Percentiles rank a stretch among this genome's conserved stretches.
Conservation (phyloP, 225 moss, liverwort and hornwort species). For the Rhytidiadelphus loreus region DNA sequence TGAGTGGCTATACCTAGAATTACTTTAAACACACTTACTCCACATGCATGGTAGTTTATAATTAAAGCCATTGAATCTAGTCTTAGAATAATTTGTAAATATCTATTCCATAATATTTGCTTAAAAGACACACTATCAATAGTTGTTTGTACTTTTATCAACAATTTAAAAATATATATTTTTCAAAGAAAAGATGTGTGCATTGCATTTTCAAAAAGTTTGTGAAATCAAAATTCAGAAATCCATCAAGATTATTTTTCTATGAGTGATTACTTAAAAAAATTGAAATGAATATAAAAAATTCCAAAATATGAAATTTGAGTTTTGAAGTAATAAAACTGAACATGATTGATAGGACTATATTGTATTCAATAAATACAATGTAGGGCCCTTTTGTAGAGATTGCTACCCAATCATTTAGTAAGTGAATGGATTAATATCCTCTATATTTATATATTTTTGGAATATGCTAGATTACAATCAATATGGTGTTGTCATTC, state of each 20-base stretch:
- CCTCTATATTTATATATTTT: fast-evolving
- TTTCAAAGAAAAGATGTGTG: neutral
- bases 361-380: neutral
- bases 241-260: neutral
- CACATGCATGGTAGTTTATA: fast-evolving
- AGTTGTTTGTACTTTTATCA: neutral
- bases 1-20: fast-evolving
- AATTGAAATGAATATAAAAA: neutral
- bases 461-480: neutral
- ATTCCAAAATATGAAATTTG: neutral
- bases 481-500: fast-evolving
- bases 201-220: fast-evolving
- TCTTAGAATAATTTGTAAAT: neutral
- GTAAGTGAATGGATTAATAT: neutral
- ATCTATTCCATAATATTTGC: neutral
- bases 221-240: neutral
- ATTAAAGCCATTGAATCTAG: neutral
- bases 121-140: neutral
- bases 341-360: too few species aligned
- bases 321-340: fast-evolving
- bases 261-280: neutral
- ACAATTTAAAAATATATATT: neutral
- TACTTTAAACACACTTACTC: fast-evolving
- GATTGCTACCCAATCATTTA: neutral
- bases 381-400: neutral